Conservation (phyloP, 106 monocot species). For the Acanthochlamys bracteata region DNA sequence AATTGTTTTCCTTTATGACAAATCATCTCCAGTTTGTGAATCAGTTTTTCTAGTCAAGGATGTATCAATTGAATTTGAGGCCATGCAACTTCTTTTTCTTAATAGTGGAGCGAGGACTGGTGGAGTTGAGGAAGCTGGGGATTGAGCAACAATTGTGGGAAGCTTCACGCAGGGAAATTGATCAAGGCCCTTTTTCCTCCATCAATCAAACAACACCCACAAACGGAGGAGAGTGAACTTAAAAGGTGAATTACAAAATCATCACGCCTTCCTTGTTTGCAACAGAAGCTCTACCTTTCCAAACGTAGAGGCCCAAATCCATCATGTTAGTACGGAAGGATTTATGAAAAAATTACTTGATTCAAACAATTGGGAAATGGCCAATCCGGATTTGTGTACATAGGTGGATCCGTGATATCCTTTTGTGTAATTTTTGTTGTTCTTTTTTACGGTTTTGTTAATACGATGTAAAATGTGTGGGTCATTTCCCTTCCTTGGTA, state of each 20-base stretch:
- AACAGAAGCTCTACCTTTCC: too few species aligned
- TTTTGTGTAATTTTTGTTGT: neutral
- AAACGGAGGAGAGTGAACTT: neutral
- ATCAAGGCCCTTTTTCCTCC: conserved; percentile 2
- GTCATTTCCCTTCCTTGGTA: too few species aligned
- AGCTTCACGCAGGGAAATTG: conserved; percentile 22
- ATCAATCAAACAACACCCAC: neutral
- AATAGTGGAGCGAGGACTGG: conserved; percentile 25
- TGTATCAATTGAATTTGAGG: too few species aligned
- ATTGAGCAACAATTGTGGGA: conserved; percentile 31
- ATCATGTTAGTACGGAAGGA: too few species aligned
- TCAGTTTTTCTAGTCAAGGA: too few species aligned
- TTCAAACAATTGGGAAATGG: neutral
- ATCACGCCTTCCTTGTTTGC: too few species aligned
- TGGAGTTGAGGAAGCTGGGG: conserved; percentile 25
- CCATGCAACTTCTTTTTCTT: neutral
- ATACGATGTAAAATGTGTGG: too few species aligned
- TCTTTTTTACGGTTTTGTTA: neutral
- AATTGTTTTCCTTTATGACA: too few species aligned
- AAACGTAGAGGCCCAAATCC: too few species aligned
- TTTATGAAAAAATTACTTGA: too few species aligned
- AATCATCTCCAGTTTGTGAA: too few species aligned
- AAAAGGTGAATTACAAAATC: too few species aligned
- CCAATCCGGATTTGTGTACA: neutral
- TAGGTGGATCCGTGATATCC: neutral